Conservation (phyloP, 306 rosid genomes). For the Mucuna pruriens region DNA sequence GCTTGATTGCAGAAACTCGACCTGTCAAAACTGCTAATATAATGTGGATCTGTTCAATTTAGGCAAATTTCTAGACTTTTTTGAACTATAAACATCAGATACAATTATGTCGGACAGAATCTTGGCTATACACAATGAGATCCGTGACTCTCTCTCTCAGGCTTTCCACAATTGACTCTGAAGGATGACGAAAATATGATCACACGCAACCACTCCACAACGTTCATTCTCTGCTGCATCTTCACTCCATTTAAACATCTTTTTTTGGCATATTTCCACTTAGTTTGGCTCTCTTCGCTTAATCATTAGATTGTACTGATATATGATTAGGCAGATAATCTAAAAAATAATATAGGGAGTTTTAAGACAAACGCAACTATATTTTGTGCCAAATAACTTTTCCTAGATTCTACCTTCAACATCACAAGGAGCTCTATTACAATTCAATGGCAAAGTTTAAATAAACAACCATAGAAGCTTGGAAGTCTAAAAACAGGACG, state of each 20-base stretch:
- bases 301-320: not conserved
- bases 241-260: not conserved
- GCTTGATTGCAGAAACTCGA: conserved; percentile 4
- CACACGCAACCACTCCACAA: conserved; percentile 6
- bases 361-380: conserved; percentile 32
- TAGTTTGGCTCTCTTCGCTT: not conserved
- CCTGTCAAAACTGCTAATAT: not conserved
- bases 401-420: conserved; percentile 35
- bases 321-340: conserved; percentile 25
- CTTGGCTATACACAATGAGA: not conserved
- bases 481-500: conserved; percentile 33
- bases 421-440: conserved; percentile 33
- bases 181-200: conserved; percentile 10
- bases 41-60: not conserved
- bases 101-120: not conserved
- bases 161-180: conserved; percentile 7
- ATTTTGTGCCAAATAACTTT: conserved; percentile 32
- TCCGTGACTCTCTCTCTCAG: not conserved
- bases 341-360: conserved; percentile 18
- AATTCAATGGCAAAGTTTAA: conserved; percentile 32
- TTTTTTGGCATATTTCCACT: conserved; percentile 1
- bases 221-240: not conserved
- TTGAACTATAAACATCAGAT: not conserved
- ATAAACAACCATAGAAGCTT: conserved; percentile 28
- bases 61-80: not conserved